Percentiles rank a stretch among this genome's conserved stretches.
Evolutionary conservation across 2,329 filamentous ascomycete genomes (phyloP).

Genomic region (Colletotrichum salicis): DNA sequence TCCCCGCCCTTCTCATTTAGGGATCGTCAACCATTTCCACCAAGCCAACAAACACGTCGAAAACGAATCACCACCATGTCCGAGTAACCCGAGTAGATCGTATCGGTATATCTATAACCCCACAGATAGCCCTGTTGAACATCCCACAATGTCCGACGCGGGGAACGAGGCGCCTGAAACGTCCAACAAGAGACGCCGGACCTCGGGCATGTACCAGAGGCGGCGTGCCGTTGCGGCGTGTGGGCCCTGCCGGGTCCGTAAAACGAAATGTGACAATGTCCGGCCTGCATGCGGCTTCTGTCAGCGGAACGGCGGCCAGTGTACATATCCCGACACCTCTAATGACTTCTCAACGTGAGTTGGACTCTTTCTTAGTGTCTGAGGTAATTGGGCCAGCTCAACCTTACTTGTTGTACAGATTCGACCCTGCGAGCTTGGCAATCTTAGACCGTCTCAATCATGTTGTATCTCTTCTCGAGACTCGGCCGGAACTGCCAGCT

Average conservation of each 20-base stretch:
- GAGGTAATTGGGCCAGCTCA: background rate
- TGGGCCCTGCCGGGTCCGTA: conserved; percentile 48
- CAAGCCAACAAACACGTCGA: background rate
- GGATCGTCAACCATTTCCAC: background rate
- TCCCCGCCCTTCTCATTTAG: background rate
- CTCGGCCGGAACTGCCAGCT: background rate
- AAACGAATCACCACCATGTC: background rate
- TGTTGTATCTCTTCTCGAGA: conserved; percentile 40
- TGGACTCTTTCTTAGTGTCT: background rate
- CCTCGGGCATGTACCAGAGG: conserved; percentile 36
- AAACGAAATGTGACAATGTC: conserved; percentile 52
- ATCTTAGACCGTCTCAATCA: conserved; percentile 45
- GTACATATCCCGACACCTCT: conserved; percentile 44
- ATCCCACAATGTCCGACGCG: conserved; percentile 7
- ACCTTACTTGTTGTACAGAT: conserved; percentile 38
- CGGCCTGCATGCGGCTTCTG: conserved; percentile 50
- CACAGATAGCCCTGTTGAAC: background rate
- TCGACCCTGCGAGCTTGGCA: conserved; percentile 48
- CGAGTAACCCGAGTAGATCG: background rate
- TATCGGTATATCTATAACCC: background rate
- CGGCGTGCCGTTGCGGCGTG: conserved; percentile 49
- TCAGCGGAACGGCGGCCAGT: conserved; percentile 44
- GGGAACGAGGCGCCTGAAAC: conserved; percentile 14
- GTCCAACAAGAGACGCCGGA: conserved; percentile 26
- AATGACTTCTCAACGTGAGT: conserved; percentile 41